phyloP scores from a whole-genome alignment of 2,329 filamentous ascomycete species.

The Albophoma yamanashiensis region DNA sequence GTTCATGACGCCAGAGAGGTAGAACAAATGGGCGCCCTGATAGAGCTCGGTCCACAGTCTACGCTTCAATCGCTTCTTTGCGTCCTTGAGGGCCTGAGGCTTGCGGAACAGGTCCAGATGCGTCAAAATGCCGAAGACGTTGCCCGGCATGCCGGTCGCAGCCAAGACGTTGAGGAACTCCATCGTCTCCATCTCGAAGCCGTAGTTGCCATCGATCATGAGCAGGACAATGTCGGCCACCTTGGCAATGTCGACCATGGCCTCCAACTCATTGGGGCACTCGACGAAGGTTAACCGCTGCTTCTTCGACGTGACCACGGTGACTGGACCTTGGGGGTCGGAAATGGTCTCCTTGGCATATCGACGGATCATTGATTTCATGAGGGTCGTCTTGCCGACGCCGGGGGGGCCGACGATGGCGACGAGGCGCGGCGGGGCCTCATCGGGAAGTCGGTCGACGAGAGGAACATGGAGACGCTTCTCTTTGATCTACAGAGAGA shows the following conservation, averaged over 20 bases:
- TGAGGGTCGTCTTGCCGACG: constrained; percentile 87
- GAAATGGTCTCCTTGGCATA: constrained; percentile 94
- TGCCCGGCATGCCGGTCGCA: constrained; percentile 95
- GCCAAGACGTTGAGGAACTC: constrained; percentile 92
- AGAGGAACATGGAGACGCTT: constrained; percentile 93
- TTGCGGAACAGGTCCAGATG: constrained; percentile 95
- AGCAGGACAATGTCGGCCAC: constrained; percentile 94
- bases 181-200: constrained; percentile 99
- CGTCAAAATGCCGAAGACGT: constrained; percentile 93
- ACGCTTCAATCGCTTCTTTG: constrained; percentile 94
- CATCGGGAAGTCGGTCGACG: constrained; percentile 90
- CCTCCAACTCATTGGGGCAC: constrained; percentile 91
- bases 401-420: constrained; percentile 91
- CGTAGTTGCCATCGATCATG: constrained; percentile 98
- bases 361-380: constrained; percentile 87
- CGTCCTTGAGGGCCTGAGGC: constrained; percentile 79
- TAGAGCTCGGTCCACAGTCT: constrained; percentile 96
- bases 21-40: constrained; percentile 93
- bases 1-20: constrained; percentile 92
- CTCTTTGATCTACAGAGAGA: constrained; percentile 63
- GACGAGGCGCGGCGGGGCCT: constrained; percentile 86
- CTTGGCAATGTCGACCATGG: constrained; percentile 95
- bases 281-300: constrained; percentile 92
- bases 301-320: constrained; percentile 92
- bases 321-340: constrained; percentile 83